phyloP scores from a whole-genome alignment of 2,329 filamentous ascomycete genomes.

The Pyrenochaeta sp. region DNA sequence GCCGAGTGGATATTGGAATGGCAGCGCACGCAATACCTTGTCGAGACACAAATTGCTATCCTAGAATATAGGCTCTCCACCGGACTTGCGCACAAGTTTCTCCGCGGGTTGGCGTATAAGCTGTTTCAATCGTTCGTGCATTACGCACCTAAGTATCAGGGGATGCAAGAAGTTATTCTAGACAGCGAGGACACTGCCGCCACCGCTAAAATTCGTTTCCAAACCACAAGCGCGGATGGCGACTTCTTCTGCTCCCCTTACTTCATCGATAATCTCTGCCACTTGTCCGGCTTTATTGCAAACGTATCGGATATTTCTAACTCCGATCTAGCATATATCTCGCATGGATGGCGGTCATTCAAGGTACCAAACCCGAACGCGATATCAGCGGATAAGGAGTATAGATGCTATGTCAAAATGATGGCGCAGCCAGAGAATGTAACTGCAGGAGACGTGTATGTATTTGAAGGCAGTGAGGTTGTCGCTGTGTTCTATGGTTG shows the following conservation, averaged over 20 bases:
- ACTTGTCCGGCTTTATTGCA: slow-evolving; percentile 18
- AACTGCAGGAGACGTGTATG: no score
- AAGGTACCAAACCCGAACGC: no score
- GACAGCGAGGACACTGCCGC: not conserved
- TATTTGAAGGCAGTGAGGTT: no score
- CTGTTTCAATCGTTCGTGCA: not conserved
- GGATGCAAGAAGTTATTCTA: not conserved
- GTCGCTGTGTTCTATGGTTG: no score
- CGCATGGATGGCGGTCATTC: slow-evolving; percentile 18
- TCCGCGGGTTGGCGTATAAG: not conserved
- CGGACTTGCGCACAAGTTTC: not conserved
- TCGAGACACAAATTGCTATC: no score
- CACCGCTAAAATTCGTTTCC: not conserved
- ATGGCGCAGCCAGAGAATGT: no score
- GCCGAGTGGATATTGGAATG: no score
- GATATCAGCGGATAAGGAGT: no score
- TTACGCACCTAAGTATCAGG: not conserved
- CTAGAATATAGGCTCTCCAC: no score
- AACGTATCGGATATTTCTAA: slow-evolving; percentile 14
- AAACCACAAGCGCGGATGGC: not conserved
- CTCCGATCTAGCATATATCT: slow-evolving; percentile 16
- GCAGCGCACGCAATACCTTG: no score
- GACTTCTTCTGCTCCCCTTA: slow-evolving; percentile 8
- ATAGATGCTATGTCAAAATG: no score
- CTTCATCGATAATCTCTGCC: slow-evolving; percentile 12